A percentile compares a stretch with the other conserved stretches of the same genome.
Evolutionary conservation across 208 protist species (phyloP).

Genomic region (Wallacemonas sp.): DNA sequence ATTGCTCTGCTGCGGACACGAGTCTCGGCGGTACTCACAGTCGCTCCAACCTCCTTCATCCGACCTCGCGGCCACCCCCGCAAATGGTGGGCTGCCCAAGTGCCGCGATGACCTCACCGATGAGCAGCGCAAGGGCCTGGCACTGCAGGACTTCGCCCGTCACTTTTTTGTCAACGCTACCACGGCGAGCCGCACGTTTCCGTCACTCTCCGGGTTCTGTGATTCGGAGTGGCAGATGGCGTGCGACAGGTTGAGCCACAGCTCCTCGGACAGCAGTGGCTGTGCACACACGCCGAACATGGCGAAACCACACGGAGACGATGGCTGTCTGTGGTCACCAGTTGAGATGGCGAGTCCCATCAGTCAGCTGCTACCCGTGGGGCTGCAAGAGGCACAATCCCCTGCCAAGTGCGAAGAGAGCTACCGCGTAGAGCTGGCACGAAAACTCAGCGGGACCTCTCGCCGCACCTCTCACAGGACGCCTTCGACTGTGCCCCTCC

Average conservation of each 20-base stretch:
- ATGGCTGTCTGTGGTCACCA: background rate
- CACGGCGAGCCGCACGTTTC: background rate
- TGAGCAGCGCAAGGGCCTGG: background rate
- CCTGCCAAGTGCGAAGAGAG: too few species aligned
- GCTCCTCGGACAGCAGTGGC: constrained; percentile 2
- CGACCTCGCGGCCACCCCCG: background rate
- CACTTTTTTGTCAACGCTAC: background rate
- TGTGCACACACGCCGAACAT: background rate
- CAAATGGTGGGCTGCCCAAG: too few species aligned
- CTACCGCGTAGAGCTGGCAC: too few species aligned
- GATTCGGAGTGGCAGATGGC: background rate
- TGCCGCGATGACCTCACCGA: background rate
- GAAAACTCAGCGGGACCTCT: too few species aligned
- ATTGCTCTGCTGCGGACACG: constrained; percentile 1
- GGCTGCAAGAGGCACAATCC: too few species aligned
- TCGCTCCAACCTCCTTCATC: background rate
- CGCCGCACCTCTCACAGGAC: too few species aligned
- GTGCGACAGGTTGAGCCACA: background rate
- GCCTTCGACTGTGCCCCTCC: background rate
- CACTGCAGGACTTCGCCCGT: background rate
- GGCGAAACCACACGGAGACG: background rate
- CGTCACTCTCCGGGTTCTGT: background rate
- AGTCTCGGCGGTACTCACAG: background rate
- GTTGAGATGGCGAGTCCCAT: background rate
- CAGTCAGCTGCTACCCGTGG: background rate